Percentiles rank a stretch among this genome's conserved stretches.
Evolutionary conservation across 768 basidiomycete species (phyloP).

Genomic region (Phaffia tasmanica): DNA sequence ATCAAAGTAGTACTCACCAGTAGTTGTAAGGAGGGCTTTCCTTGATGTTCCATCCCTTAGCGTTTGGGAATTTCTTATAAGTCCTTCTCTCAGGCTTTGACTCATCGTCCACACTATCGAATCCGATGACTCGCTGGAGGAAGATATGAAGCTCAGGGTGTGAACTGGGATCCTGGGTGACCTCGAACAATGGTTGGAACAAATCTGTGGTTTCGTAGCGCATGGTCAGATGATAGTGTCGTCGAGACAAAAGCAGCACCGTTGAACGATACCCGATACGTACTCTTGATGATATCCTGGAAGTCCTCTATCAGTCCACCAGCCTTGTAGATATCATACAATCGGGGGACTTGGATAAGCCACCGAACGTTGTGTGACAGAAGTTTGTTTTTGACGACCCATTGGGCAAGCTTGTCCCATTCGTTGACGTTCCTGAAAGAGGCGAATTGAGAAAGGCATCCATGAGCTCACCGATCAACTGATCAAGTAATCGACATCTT

Average conservation of each 20-base stretch:
- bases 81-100: constrained; percentile 83
- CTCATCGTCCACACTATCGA: constrained; percentile 98
- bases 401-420: constrained; percentile 97
- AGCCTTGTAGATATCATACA: constrained; percentile 91
- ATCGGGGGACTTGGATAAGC: constrained; percentile 87
- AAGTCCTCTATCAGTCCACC: constrained; percentile 73
- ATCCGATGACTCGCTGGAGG: constrained; percentile 86
- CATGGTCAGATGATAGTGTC: neutral
- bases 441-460: no score
- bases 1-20: constrained; percentile 51
- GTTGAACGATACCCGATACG: constrained; percentile 34
- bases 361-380: constrained; percentile 90
- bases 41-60: constrained; percentile 72
- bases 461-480: constrained; percentile 28
- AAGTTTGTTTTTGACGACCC: constrained; percentile 87
- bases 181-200: constrained; percentile 87
- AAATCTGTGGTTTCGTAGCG: constrained; percentile 50
- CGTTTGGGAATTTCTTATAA: constrained; percentile 87
- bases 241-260: neutral
- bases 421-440: constrained; percentile 45
- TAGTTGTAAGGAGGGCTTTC: constrained; percentile 93
- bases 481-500: neutral
- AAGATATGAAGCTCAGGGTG: constrained; percentile 94
- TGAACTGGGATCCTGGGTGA: constrained; percentile 74
- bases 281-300: constrained; percentile 81